Conservation (phyloP, 805 yeast genomes). For the Starmerella vaccinii region DNA sequence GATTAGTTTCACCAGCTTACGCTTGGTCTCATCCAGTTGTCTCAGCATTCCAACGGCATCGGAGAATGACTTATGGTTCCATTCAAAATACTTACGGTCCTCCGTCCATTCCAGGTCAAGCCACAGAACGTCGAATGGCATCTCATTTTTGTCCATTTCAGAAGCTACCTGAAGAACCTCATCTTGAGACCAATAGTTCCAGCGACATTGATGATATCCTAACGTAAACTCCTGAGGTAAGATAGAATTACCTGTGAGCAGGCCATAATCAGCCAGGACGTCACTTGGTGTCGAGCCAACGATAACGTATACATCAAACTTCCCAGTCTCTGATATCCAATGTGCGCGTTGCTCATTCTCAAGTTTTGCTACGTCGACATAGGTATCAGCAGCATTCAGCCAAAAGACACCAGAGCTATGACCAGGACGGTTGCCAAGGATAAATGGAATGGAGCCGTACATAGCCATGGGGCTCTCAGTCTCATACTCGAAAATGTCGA, state of each 20-base stretch:
- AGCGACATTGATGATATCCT: constrained; percentile 93
- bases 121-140: constrained; percentile 92
- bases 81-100: constrained; percentile 77
- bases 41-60: constrained; percentile 60
- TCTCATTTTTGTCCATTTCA: constrained; percentile 57
- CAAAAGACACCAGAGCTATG: constrained; percentile 66
- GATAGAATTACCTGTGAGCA: constrained; percentile 58
- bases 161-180: constrained; percentile 68
- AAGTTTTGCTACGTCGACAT: constrained; percentile 52
- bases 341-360: constrained; percentile 39
- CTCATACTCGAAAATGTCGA: constrained; percentile 91
- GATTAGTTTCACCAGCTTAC: constrained; percentile 72
- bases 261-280: constrained; percentile 52
- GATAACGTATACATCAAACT: constrained; percentile 61
- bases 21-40: constrained; percentile 56
- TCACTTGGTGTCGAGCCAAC: constrained; percentile 48
- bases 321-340: constrained; percentile 91
- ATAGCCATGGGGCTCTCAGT: constrained; percentile 72
- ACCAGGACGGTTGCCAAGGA: constrained; percentile 55
- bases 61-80: constrained; percentile 69
- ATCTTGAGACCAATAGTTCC: constrained; percentile 86
- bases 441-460: constrained; percentile 91
- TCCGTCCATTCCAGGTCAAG: constrained; percentile 88
- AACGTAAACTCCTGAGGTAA: constrained; percentile 70
- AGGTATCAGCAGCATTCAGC: constrained; percentile 90